Evolutionary conservation across 345 rosid genomes (phyloP), one percentile per base, ranked within the genome.

Genomic region (Camelina hispida): DNA sequence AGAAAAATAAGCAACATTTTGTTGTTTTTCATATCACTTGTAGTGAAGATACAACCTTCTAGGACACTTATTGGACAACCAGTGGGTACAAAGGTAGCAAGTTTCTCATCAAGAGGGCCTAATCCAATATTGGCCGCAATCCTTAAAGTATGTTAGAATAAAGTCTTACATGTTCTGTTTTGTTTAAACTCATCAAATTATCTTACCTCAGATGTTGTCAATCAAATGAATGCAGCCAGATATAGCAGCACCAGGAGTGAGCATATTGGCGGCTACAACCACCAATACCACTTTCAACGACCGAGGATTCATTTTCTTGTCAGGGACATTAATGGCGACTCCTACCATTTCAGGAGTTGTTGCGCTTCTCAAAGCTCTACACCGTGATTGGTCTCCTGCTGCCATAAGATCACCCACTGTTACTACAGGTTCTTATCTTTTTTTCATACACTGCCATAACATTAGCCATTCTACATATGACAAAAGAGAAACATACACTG

Each of bases 291-390:
- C 16, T 9, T 52, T 23, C 0, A 64, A 13, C 37, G 80, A 79
- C n/a, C 35, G 25, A 32, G 79, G 81, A 20, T 85, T 30, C 47
- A 38, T 17, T 17, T 13, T 68, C 1, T 9, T 53, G 28, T 81
- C 84, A 0, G 84, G 86, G 30, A 85, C 88, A 74, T 85, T 84
- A 22, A 74, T 77, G 82, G 81, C 83, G 1, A 17, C 81, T 76
- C 85, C 86, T 14, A 60, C 54, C 2, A 69, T 83, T 40, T 65
- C 85, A 3, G 82, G 83, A 30, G 52, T 81, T 69, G 75, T 77
- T 28, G 81, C 81, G 16, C 79, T 81, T 47, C 64, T 81, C 40
- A 85, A 72, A 81, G 37, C 62, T 64, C 3, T 60, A 9, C 84
- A 83, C 38, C 83, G 38, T 6, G 55, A 51, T 30, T 85, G 83